Conservation (phyloP, 2,329 filamentous ascomycete genomes). For the Calonectria crousiana region DNA sequence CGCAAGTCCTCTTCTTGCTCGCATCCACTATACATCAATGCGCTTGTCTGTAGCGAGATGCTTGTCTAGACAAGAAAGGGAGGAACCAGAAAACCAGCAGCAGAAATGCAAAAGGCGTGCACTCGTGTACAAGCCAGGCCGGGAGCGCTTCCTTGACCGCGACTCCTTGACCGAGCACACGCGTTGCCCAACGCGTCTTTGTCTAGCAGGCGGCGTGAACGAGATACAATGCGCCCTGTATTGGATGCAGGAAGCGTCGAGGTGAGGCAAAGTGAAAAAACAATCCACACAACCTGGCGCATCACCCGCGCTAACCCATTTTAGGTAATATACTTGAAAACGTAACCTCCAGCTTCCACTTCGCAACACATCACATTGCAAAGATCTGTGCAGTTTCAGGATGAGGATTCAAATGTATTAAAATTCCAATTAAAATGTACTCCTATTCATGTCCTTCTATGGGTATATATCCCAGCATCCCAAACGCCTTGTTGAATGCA, state of each 20-base stretch:
- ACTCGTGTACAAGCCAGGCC: too few relatives aligned
- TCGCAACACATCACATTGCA: not conserved
- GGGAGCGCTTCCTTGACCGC: not conserved
- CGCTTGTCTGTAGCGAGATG: not conserved
- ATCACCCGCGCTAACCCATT: not conserved
- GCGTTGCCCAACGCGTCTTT: conserved; percentile 4
- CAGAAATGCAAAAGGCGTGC: not conserved
- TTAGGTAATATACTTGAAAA: not conserved
- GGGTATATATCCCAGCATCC: conserved; percentile 9
- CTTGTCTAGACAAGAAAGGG: not conserved
- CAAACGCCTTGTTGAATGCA: conserved; percentile 18
- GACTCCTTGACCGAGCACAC: not conserved
- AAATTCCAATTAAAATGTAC: not conserved
- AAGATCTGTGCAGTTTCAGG: not conserved
- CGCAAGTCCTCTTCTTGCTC: not conserved
- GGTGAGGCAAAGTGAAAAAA: not conserved
- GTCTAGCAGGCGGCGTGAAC: not conserved
- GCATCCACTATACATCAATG: not conserved
- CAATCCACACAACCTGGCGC: not conserved
- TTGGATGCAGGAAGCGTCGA: not conserved
- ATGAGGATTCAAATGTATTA: not conserved
- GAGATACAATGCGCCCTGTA: not conserved
- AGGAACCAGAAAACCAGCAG: not conserved
- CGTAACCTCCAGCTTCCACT: not conserved
- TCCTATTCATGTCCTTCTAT: conserved; percentile 10